A percentile compares a stretch with the other conserved stretches of the same genome.
Conservation (phyloP, 2,329 filamentous ascomycete species). For the Alternaria infectoria region DNA sequence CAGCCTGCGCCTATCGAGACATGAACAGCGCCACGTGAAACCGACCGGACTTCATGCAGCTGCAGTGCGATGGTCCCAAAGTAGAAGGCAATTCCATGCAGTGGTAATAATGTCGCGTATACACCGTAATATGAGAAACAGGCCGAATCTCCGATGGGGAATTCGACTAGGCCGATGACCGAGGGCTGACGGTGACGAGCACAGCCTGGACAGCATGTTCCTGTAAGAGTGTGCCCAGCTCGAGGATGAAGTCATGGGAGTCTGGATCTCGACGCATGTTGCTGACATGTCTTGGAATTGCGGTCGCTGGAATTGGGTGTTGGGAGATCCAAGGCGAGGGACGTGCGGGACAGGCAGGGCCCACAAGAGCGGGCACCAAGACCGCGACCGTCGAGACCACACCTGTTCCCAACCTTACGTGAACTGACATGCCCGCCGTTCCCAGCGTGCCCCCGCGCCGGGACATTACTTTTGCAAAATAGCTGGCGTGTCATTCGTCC, state of each 20-base stretch:
- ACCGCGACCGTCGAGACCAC: not conserved
- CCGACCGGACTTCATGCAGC: not conserved
- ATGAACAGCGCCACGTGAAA: not conserved
- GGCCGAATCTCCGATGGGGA: not conserved
- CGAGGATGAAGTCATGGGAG: not conserved
- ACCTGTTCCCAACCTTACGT: not conserved
- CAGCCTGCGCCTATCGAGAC: not conserved
- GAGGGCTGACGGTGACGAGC: not conserved
- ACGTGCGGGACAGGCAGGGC: not conserved
- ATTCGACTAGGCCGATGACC: not conserved
- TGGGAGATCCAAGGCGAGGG: not conserved
- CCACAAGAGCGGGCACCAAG: not conserved
- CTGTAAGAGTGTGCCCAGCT: not conserved
- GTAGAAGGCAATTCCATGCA: not conserved
- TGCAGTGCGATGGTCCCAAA: not conserved
- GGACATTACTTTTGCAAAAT: constrained; percentile 10
- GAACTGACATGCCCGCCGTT: not conserved
- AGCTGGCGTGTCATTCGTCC: constrained; percentile 14
- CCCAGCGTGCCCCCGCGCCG: not conserved
- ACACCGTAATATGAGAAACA: not conserved
- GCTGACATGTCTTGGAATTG: not conserved
- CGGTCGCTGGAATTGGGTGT: not conserved
- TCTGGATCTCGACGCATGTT: not conserved
- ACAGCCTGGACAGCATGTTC: not conserved
- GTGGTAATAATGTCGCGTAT: not conserved